A percentile compares a stretch with the other conserved stretches of the same genome.
phyloP scores from a whole-genome alignment of 2,329 filamentous ascomycete genomes.

The Curvularia hawaiiensis region DNA sequence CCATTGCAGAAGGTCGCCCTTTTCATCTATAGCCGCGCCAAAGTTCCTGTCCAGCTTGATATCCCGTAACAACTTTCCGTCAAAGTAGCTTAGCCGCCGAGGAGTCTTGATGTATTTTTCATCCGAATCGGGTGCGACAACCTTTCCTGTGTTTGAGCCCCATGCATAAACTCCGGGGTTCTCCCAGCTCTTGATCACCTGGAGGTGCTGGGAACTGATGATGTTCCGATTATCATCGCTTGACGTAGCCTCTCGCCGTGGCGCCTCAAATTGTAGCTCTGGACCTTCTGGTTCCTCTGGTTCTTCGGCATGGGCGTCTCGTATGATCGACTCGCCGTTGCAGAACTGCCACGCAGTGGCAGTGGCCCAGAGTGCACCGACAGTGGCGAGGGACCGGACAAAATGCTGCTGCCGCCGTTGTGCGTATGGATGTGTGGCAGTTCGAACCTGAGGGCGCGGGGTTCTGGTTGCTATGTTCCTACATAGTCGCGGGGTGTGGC shows the following conservation, averaged over 20 bases:
- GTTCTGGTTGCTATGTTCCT: conserved; percentile 32
- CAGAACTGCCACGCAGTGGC: conserved; percentile 53
- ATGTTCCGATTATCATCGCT: conserved; percentile 76
- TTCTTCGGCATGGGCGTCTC: conserved; percentile 56
- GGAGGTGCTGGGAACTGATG: conserved; percentile 83
- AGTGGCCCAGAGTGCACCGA: conserved; percentile 51
- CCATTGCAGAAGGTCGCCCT: conserved; percentile 92
- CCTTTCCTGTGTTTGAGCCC: conserved; percentile 84
- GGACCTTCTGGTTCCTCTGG: conserved; percentile 56
- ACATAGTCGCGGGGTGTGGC: conserved; percentile 31
- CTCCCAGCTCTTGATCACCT: conserved; percentile 81
- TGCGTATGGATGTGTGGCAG: conserved; percentile 47
- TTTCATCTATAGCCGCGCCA: conserved; percentile 84
- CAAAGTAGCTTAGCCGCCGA: conserved; percentile 78
- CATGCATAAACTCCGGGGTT: conserved; percentile 91
- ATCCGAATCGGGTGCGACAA: conserved; percentile 82
- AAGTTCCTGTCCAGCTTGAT: conserved; percentile 83
- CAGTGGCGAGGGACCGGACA: conserved; percentile 49
- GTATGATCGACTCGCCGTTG: conserved; percentile 47
- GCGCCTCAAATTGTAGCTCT: conserved; percentile 71
- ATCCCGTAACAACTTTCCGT: conserved; percentile 82
- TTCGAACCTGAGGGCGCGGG: conserved; percentile 27
- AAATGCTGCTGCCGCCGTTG: conserved; percentile 54
- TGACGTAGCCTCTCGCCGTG: conserved; percentile 59
- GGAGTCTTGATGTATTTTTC: conserved; percentile 81